Conservation (phyloP, 345 rosid species). For the Gossypium mustelinum region DNA sequence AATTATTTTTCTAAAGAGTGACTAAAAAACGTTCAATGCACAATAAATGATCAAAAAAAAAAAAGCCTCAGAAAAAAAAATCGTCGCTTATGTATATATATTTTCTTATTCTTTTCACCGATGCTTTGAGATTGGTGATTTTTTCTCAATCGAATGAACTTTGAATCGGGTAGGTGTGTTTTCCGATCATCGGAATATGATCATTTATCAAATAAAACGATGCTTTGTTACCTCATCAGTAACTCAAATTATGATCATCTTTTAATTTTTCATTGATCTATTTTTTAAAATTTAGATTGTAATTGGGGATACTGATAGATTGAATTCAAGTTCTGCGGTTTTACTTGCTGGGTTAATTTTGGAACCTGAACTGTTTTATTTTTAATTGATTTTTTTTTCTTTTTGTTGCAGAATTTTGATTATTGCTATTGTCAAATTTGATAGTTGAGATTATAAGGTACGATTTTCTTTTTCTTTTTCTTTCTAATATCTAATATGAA, state of each 20-base stretch:
- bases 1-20: not conserved
- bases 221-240: not conserved
- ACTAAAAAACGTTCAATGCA: not conserved
- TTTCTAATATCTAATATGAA: conserved; percentile 4
- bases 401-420: not conserved
- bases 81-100: not conserved
- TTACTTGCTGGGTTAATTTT: not conserved
- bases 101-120: not conserved
- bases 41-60: not conserved
- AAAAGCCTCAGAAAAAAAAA: not conserved
- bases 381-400: not conserved
- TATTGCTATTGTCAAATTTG: not conserved
- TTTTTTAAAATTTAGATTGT: not conserved
- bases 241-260: not conserved
- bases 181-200: conserved; percentile 1
- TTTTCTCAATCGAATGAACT: not conserved
- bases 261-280: not conserved
- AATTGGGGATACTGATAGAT: not conserved
- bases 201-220: not conserved
- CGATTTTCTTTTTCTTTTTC: not conserved
- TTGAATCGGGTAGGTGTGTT: not conserved
- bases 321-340: not conserved
- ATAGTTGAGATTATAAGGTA: not conserved
- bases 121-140: not conserved
- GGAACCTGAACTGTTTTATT: not conserved